Percentiles rank a stretch among this genome's conserved stretches.
phyloP scores from a whole-genome alignment of 345 rosid genomes.

The Psidium friedrichsthalianum region DNA sequence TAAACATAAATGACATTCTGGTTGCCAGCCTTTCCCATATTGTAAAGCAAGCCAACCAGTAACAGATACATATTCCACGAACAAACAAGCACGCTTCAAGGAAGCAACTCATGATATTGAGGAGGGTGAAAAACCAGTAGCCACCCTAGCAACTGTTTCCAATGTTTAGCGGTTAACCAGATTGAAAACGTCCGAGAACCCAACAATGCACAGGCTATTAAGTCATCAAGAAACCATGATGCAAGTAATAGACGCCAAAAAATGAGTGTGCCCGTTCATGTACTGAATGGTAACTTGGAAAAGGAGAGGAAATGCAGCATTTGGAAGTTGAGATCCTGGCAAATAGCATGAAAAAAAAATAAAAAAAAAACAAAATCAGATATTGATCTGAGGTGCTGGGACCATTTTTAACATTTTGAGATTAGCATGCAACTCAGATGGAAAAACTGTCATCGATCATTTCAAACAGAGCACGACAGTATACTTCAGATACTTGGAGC shows the following conservation, averaged over 20 bases:
- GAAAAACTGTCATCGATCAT: neutral
- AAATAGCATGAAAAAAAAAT: neutral
- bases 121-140: conserved; percentile 47
- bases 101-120: neutral
- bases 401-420: neutral
- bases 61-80: conserved; percentile 33
- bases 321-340: neutral
- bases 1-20: conserved; percentile 15
- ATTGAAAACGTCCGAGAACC: conserved; percentile 25
- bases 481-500: neutral
- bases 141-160: conserved; percentile 39
- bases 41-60: conserved; percentile 48
- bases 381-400: too few species aligned
- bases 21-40: conserved; percentile 39
- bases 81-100: too few species aligned
- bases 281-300: neutral
- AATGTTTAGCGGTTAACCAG: conserved; percentile 19
- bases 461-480: neutral
- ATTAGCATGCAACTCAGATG: neutral
- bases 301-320: neutral
- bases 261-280: neutral
- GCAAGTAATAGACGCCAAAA: neutral
- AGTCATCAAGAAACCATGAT: neutral
- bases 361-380: too few species aligned
- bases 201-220: neutral